Percentiles rank a stretch among this genome's conserved stretches.
These are phyloP conservation scores for Ilex paraguariensis DNA, from an alignment of 305 asterid species.

Conservation along the genomic window DNA sequence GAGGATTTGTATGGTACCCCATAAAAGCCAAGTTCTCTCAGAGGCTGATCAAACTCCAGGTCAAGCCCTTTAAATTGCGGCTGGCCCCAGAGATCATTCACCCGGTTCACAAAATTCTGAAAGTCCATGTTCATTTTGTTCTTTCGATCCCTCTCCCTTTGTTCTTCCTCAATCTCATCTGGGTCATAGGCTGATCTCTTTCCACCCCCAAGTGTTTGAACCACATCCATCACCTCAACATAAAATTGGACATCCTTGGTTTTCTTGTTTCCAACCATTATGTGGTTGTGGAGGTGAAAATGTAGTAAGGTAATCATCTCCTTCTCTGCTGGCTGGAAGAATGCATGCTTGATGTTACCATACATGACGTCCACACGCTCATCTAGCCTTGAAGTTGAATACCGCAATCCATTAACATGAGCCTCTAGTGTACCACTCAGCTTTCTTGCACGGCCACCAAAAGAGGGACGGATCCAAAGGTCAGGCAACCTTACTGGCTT, in stretches of 20 bases:
- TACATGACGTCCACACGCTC: conserved; percentile 72
- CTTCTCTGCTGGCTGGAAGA: conserved; percentile 84
- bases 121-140: conserved; percentile 72
- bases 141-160: conserved; percentile 76
- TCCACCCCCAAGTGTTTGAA: conserved; percentile 68
- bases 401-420: conserved; percentile 70
- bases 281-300: conserved; percentile 77
- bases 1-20: conserved; percentile 78
- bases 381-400: conserved; percentile 59
- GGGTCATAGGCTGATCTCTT: conserved; percentile 79
- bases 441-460: conserved; percentile 75
- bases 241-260: conserved; percentile 80
- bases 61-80: conserved; percentile 50
- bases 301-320: conserved; percentile 83
- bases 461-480: conserved; percentile 71
- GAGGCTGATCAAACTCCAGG: conserved; percentile 81
- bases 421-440: conserved; percentile 67
- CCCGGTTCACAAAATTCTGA: conserved; percentile 65
- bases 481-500: conserved; percentile 65
- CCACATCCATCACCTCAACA: conserved; percentile 81
- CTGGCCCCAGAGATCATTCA: conserved; percentile 75
- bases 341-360: conserved; percentile 66
- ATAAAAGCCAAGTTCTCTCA: conserved; percentile 75
- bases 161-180: conserved; percentile 91
- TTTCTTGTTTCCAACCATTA: conserved; percentile 85